Evolutionary conservation across 352 stramenopile genomes (phyloP).

Genomic region (Globisporangium recalcitrans): DNA sequence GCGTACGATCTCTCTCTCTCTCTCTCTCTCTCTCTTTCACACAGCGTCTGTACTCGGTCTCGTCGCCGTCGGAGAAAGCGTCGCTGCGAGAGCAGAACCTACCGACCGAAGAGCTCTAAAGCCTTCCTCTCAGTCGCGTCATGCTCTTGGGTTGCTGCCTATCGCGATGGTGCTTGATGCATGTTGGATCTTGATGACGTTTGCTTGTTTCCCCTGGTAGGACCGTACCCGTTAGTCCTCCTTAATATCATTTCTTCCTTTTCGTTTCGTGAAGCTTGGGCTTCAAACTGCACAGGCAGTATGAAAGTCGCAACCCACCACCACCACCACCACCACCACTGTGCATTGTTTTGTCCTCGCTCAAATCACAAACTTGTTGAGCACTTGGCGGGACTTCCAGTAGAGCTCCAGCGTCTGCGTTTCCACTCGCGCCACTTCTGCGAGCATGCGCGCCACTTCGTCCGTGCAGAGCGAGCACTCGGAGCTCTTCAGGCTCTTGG

Average conservation of each 20-base stretch:
- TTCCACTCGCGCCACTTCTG: constrained; percentile 34
- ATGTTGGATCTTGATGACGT: not conserved
- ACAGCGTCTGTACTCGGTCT: constrained; percentile 67
- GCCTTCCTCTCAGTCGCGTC: too few relatives aligned
- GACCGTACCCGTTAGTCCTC: not conserved
- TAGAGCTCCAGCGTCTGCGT: constrained; percentile 47
- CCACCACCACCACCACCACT: too few relatives aligned
- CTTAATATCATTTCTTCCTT: not conserved
- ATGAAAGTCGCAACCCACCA: too few relatives aligned
- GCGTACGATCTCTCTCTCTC: not conserved
- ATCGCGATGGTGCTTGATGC: not conserved
- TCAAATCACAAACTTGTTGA: constrained; percentile 44
- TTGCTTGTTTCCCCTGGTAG: not conserved
- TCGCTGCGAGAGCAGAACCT: constrained; percentile 55
- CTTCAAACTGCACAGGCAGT: too few relatives aligned
- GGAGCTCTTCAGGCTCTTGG: constrained; percentile 23
- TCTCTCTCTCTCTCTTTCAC: not conserved
- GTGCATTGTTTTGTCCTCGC: not conserved
- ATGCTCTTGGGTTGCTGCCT: too few relatives aligned
- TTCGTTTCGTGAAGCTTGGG: too few relatives aligned
- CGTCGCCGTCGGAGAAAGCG: constrained; percentile 61
- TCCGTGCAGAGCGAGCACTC: constrained; percentile 33
- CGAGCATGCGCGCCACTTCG: constrained; percentile 41
- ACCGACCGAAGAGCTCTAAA: constrained; percentile 54
- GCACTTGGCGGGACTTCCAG: constrained; percentile 37